These are phyloP conservation scores for Coniferiporia weirii DNA, from an alignment of 1,284 basidiomycete species.

Conservation along the genomic window DNA sequence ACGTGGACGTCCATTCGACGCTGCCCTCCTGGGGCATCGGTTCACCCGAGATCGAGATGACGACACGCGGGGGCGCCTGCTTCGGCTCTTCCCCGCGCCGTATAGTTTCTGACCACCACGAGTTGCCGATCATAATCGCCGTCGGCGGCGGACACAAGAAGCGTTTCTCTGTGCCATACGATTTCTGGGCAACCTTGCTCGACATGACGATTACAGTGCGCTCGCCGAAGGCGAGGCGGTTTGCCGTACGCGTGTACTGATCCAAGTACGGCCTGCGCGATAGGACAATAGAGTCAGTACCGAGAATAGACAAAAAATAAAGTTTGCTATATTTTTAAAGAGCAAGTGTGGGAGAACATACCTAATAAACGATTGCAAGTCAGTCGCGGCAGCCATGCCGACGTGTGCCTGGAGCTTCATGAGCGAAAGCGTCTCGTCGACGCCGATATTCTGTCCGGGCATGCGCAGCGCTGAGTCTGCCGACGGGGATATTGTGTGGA, in stretches of 20 bases:
- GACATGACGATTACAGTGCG: conserved; percentile 94
- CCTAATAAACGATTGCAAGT: conserved; percentile 78
- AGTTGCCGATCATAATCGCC: conserved; percentile 89
- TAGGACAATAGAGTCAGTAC: conserved; percentile 5
- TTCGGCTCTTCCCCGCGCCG: conserved; percentile 70
- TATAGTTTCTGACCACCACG: conserved; percentile 85
- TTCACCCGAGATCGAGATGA: conserved; percentile 90
- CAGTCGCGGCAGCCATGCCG: conserved; percentile 56
- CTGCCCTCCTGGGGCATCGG: conserved; percentile 75
- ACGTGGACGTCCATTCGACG: conserved; percentile 80
- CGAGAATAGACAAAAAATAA: conserved; percentile 5
- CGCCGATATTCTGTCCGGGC: conserved; percentile 35
- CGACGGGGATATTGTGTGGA: conserved; percentile 46
- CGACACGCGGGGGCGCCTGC: conserved; percentile 75
- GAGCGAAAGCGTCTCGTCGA: conserved; percentile 57
- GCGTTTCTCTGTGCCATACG: conserved; percentile 93
- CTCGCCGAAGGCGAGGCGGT: conserved; percentile 88
- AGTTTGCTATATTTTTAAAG: conserved; percentile 13
- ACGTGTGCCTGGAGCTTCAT: conserved; percentile 56
- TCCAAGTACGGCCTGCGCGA: conserved; percentile 64
- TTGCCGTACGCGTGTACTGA: conserved; percentile 79
- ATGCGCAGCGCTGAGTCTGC: conserved; percentile 53
- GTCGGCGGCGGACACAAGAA: conserved; percentile 96
- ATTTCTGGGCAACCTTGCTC: conserved; percentile 94
- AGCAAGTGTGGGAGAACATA: conserved; percentile 29